Evolutionary conservation across 352 stramenopile genomes (phyloP).

Genomic region (Globisporangium rhizosaccharum): DNA sequence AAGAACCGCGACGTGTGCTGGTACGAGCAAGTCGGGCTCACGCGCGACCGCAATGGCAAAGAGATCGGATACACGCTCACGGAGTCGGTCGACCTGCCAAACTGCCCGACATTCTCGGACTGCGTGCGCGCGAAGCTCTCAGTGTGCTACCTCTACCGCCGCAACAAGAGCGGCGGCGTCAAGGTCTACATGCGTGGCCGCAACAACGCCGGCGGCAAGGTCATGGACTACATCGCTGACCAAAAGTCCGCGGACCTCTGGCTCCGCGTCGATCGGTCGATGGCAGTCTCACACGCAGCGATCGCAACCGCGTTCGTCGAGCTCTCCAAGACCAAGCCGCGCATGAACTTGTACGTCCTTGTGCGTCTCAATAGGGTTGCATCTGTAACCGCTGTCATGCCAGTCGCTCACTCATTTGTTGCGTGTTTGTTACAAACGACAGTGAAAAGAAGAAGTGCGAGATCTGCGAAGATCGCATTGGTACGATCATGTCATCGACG

Average conservation of each 20-base stretch:
- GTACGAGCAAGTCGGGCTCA: slow-evolving; percentile 72
- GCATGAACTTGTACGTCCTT: slow-evolving; percentile 14
- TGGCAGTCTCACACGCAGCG: slow-evolving; percentile 39
- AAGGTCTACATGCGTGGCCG: slow-evolving; percentile 78
- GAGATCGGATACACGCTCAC: slow-evolving; percentile 77
- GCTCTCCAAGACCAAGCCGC: slow-evolving; percentile 26
- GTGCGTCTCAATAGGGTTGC: slow-evolving; percentile 1
- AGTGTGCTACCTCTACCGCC: slow-evolving; percentile 70
- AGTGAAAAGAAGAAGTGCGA: slow-evolving; percentile 44
- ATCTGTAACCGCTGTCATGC: slow-evolving; percentile 5
- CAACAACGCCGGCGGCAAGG: slow-evolving; percentile 62
- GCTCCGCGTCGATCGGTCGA: slow-evolving; percentile 56
- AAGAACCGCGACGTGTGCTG: slow-evolving; percentile 79
- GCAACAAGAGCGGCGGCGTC: slow-evolving; percentile 66
- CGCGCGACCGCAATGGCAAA: slow-evolving; percentile 61
- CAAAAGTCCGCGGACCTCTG: slow-evolving; percentile 71
- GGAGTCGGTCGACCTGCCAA: slow-evolving; percentile 67
- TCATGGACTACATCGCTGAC: slow-evolving; percentile 67
- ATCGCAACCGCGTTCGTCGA: slow-evolving; percentile 57
- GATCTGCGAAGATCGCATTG: slow-evolving; percentile 54
- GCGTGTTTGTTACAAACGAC: slow-evolving; percentile 6
- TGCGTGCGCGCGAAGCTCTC: slow-evolving; percentile 69
- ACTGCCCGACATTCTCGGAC: slow-evolving; percentile 54
- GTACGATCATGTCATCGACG: slow-evolving; percentile 44
- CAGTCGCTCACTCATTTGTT: not conserved